phyloP scores from a whole-genome alignment of 2,329 filamentous ascomycete species.

The Aspergillus hiratsukae region DNA sequence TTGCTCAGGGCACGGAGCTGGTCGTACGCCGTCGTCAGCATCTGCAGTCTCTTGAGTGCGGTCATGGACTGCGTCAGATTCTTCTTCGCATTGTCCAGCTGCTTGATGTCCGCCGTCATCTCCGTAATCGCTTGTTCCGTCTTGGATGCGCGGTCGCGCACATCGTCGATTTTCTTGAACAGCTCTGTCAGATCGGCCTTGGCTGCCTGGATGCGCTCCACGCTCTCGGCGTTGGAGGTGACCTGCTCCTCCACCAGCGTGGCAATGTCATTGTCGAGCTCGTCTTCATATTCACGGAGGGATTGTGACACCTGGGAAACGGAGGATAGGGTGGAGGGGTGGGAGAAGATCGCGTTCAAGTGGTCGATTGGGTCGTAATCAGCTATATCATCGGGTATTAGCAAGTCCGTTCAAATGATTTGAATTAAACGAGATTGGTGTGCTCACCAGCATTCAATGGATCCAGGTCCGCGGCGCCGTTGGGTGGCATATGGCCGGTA shows the following conservation, averaged over 20 bases:
- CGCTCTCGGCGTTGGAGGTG: constrained; percentile 78
- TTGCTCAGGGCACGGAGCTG: constrained; percentile 80
- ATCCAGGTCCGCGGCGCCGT: constrained; percentile 35
- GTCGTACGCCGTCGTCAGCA: constrained; percentile 98
- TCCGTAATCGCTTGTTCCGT: constrained; percentile 95
- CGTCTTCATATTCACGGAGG: constrained; percentile 73
- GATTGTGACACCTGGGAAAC: constrained; percentile 69
- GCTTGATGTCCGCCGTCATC: constrained; percentile 99
- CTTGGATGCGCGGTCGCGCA: constrained; percentile 80
- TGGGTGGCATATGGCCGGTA: constrained; percentile 36
- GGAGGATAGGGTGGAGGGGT: constrained; percentile 77
- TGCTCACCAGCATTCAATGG: constrained; percentile 43
- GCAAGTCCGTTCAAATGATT: constrained; percentile 1
- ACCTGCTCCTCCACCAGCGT: constrained; percentile 70
- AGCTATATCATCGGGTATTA: constrained; percentile 41
- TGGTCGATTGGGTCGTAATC: constrained; percentile 93
- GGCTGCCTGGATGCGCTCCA: constrained; percentile 85
- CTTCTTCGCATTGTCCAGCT: constrained; percentile 90
- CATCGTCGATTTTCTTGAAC: constrained; percentile 91
- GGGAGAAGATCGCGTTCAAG: constrained; percentile 88
- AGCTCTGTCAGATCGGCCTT: constrained; percentile 84
- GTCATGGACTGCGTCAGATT: constrained; percentile 98
- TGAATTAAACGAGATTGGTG: constrained; percentile 5
- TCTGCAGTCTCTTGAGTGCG: constrained; percentile 91
- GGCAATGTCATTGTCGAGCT: constrained; percentile 72